Percentiles rank a stretch among this genome's conserved stretches.
Conservation (phyloP, 345 rosid species). For the Jatropha curcas region DNA sequence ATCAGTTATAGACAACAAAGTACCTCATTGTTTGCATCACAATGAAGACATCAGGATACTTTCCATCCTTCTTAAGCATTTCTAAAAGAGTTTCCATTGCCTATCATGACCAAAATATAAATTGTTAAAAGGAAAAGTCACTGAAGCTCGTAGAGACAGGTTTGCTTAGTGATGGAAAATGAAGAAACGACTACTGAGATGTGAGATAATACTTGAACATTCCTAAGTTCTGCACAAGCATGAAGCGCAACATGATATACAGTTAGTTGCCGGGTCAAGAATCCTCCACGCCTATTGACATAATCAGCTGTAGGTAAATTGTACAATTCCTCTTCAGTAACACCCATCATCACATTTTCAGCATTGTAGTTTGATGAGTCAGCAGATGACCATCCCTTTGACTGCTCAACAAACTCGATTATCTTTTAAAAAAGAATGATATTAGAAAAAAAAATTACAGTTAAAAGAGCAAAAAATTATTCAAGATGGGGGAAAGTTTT, state of each 20-base stretch:
- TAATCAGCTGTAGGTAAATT: conserved; percentile 82
- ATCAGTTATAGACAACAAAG: not conserved
- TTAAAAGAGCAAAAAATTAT: not conserved
- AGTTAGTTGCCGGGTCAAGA: conserved; percentile 58
- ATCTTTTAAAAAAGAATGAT: conserved; percentile 47
- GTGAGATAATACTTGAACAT: conserved; percentile 61
- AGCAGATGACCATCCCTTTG: conserved; percentile 87
- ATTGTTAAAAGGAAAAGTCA: not conserved
- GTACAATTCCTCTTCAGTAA: conserved; percentile 84
- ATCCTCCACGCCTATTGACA: conserved; percentile 57
- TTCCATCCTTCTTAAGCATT: conserved; percentile 76
- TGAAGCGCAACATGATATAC: conserved; percentile 79
- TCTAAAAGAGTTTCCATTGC: conserved; percentile 69
- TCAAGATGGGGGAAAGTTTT: not conserved
- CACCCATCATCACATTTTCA: conserved; percentile 70
- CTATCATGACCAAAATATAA: conserved; percentile 36
- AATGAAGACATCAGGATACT: conserved; percentile 61
- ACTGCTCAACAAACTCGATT: conserved; percentile 78
- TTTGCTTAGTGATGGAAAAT: not conserved
- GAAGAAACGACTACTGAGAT: conserved; percentile 19
- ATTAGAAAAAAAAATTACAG: conserved; percentile 20
- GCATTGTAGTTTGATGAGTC: conserved; percentile 59
- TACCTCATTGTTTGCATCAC: conserved; percentile 73
- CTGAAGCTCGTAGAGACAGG: not conserved
- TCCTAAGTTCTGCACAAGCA: conserved; percentile 79